Evolutionary conservation across 441 rosid genomes (phyloP).

Genomic region (Theobroma grandiflorum): DNA sequence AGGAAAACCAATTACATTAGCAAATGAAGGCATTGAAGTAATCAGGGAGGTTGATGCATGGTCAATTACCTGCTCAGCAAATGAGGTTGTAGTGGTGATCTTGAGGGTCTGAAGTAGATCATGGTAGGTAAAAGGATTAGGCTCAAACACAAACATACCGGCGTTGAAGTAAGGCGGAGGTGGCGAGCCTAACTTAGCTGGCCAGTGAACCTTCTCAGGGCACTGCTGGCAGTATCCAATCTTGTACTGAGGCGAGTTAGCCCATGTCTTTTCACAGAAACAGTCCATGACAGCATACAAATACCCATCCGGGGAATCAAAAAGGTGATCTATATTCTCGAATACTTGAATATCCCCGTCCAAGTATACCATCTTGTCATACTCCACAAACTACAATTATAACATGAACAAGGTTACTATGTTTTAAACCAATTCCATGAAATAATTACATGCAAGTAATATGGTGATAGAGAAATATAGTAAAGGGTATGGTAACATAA

Average conservation of each 20-base stretch:
- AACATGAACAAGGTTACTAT: not conserved
- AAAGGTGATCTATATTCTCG: slow-evolving; percentile 72
- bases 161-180: slow-evolving; percentile 67
- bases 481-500: too few species aligned
- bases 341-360: slow-evolving; percentile 92
- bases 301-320: slow-evolving; percentile 56
- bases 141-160: slow-evolving; percentile 65
- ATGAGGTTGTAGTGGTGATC: slow-evolving; percentile 52
- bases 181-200: slow-evolving; percentile 43
- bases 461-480: too few species aligned
- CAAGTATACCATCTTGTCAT: slow-evolving; percentile 77
- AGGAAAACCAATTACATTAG: not conserved
- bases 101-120: slow-evolving; percentile 46
- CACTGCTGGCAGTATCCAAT: slow-evolving; percentile 82
- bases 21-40: too few species aligned
- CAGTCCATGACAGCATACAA: slow-evolving; percentile 83
- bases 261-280: slow-evolving; percentile 76
- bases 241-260: slow-evolving; percentile 56
- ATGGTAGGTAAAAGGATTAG: slow-evolving; percentile 45
- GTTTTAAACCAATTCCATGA: too few species aligned
- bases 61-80: slow-evolving; percentile 58
- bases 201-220: slow-evolving; percentile 71
- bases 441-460: too few species aligned
- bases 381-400: slow-evolving; percentile 70
- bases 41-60: too few species aligned